Base-by-base conservation (phyloP, 176 grass and related monocot species). In the Juncus inflexus region DNA sequence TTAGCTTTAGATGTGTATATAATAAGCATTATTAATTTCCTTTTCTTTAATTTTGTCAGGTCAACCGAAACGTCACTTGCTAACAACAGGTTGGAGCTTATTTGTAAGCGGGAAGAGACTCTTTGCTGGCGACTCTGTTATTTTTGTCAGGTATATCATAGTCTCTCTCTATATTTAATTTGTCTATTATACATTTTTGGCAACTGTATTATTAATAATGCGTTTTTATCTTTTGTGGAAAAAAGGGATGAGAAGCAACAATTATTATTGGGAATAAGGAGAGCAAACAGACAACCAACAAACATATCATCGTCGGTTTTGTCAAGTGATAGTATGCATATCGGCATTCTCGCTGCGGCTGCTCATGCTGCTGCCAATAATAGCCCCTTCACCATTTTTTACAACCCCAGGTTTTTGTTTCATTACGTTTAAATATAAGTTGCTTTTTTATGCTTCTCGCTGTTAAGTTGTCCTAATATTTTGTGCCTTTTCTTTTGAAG, bases 251-350 rank as follows among this genome's bases (percentile, higher is more conserved):
- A 99, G 67, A 99, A 86, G 36, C 95, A 99, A 40, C 95, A 99
- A 42, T 67, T 99, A 77, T 83, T 99, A 68, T 68, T 99, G 12
- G 95, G 95, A 81, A 87, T 90, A 62, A 94, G 86, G 65, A 77
- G 83, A 41, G 89, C 95, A 51, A 99, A 73, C 77, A 67, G 95
- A 53, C 95, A 99, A 65, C 86, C 89, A 5, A 90, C 86, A 37
- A 94, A 94, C 67, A 90, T 90, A 80, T 86, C 86, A 4, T 99
- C 95, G 59, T 99, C 95, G 7, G 95, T 99, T 38, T 83, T 99
- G 36, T 90, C 95, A 76, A 99, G 89, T 4, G 89, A 99, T 80
- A 99, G 95, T 66, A 99, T 99, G 95, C 95, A 99, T 80, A 99
- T 99, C 63, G 95, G 95, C 35, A 90, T 99, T 64, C 89, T 99